phyloP scores from a whole-genome alignment of 345 rosid species.

The Lepidium sativum region DNA sequence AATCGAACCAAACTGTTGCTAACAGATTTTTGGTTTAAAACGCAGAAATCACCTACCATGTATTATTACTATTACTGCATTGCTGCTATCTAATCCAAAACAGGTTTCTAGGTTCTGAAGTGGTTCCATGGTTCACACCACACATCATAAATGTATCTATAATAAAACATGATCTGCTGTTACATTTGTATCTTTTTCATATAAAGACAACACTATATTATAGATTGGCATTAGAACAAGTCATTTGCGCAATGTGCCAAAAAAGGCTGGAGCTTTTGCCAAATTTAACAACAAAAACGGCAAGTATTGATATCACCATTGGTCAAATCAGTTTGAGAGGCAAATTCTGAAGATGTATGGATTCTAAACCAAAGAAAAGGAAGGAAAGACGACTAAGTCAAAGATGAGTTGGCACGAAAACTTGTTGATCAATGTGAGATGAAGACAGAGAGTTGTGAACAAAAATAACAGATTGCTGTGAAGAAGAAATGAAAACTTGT shows the following conservation, averaged over 20 bases:
- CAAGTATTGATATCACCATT: neutral
- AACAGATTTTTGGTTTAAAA: slow-evolving; percentile 7
- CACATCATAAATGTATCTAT: neutral
- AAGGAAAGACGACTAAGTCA: no score
- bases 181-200: neutral
- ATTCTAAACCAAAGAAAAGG: no score
- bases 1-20: no score
- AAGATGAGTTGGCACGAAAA: no score
- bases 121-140: neutral
- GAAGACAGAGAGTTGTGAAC: no score
- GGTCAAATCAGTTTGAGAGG: slow-evolving; percentile 3
- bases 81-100: neutral
- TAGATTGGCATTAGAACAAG: neutral
- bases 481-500: no score
- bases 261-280: neutral
- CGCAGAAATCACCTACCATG: slow-evolving; percentile 18
- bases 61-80: neutral
- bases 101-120: neutral
- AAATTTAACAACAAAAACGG: neutral
- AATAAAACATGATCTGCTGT: slow-evolving; percentile 9
- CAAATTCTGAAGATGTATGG: no score
- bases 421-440: no score
- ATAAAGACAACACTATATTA: neutral
- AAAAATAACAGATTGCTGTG: no score
- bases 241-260: slow-evolving; percentile 1